Base-by-base conservation (phyloP, 352 stramenopile genomes). In the Peronosclerospora sorghi region DNA sequence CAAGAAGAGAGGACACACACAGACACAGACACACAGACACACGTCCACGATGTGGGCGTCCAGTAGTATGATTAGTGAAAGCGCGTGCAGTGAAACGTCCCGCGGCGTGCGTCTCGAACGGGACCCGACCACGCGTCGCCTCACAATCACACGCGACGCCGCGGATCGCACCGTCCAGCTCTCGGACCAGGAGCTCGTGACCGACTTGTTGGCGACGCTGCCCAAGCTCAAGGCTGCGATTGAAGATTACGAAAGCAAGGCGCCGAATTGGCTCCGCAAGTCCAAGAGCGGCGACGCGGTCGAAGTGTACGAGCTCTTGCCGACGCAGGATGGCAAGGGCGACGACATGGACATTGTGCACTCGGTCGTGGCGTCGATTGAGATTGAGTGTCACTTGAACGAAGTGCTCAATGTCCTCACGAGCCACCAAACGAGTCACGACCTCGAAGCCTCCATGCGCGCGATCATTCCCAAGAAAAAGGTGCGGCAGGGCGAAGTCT, bases 361-460 rank as follows among this genome's bases (percentile, higher is more conserved):
- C 41, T 68, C 67, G 0, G 35, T 80, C 12, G 45, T 80, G 21
- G 62, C 62, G 32, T 66, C 62, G 29, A 72, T 59, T 10, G 65
- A 78, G 42, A 62, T 83, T 8, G 46, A 61, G 8, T 80, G 67
- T 38, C 67, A 80, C 44, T 32, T 83, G n/a, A 80, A 80, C 32
- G 71, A 83, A 21, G 65, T 83, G 20, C 41, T 83, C 9, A 83
- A 77, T 15, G 65, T 80, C 6, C 54, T 84, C 2, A 66, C 62
- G 4, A 63, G 58, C n/a, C 64, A 59, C n/a, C 52, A 74, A 14
- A 63, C 53, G 2, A 66, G 64, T 40, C 51, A 59, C 29, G 60
- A 69, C 26, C 67, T 73, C 35, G 59, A 80, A 38, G 56, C 60
- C 0, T 65, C 68, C 6, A 76, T 80, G 65, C 27, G 45, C 19